A percentile compares a stretch with the other conserved stretches of the same genome.
These are phyloP conservation scores for Ceratobasidium sp. DNA, from an alignment of 1,284 basidiomycete genomes.

Conservation along the genomic window DNA sequence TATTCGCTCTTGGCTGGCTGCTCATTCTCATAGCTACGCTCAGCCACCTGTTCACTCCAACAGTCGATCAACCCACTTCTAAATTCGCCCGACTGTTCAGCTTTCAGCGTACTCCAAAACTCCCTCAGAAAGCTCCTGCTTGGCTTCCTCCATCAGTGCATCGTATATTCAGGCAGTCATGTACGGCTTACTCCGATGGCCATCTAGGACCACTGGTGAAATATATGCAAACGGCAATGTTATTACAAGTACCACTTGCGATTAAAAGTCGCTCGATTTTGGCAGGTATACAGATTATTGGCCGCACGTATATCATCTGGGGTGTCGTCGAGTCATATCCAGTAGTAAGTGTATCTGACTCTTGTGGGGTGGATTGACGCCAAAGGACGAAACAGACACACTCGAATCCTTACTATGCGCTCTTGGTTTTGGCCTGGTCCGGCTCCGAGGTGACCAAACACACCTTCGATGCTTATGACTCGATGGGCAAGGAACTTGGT, in stretches of 20 bases:
- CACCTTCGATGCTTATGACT: slow-evolving; percentile 80
- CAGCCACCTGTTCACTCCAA: slow-evolving; percentile 59
- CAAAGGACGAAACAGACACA: slow-evolving; percentile 59
- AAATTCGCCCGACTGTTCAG: slow-evolving; percentile 47
- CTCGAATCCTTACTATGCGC: slow-evolving; percentile 80
- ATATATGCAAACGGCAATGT: slow-evolving; percentile 80
- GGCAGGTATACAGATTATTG: slow-evolving; percentile 85
- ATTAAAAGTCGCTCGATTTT: slow-evolving; percentile 87
- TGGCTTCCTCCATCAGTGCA: slow-evolving; percentile 40
- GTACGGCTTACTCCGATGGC: slow-evolving; percentile 58
- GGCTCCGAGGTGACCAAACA: slow-evolving; percentile 93
- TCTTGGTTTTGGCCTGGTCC: slow-evolving; percentile 95
- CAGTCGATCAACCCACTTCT: slow-evolving; percentile 48
- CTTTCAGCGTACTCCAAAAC: slow-evolving; percentile 45
- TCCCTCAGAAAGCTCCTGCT: slow-evolving; percentile 31
- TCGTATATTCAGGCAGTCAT: slow-evolving; percentile 54
- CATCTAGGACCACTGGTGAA: slow-evolving; percentile 68
- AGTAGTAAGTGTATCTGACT: slow-evolving; percentile 46
- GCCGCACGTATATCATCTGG: slow-evolving; percentile 89
- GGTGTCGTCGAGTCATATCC: slow-evolving; percentile 70
- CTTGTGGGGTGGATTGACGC: neutral
- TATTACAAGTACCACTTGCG: slow-evolving; percentile 85
- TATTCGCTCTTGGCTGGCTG: slow-evolving; percentile 76
- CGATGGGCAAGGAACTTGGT: slow-evolving; percentile 59
- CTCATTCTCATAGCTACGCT: slow-evolving; percentile 66